phyloP scores from a whole-genome alignment of 768 basidiomycete genomes.

The Tricholoma matsutake region DNA sequence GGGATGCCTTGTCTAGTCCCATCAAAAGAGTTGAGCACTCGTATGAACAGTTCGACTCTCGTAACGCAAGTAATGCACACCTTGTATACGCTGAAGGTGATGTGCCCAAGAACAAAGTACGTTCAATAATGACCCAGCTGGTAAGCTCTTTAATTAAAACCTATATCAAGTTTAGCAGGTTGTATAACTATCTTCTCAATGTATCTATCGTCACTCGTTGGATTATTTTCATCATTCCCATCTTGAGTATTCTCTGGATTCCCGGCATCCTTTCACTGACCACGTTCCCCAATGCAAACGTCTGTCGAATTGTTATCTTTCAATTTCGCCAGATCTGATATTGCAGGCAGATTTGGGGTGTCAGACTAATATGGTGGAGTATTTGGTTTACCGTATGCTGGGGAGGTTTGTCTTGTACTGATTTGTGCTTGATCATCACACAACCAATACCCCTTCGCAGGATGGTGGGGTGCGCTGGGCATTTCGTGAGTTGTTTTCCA shows the following conservation, averaged over 20 bases:
- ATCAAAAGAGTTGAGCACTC: conserved; percentile 50
- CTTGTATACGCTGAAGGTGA: conserved; percentile 62
- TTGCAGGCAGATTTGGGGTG: conserved; percentile 48
- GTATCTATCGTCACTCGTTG: conserved; percentile 78
- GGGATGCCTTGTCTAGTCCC: conserved; percentile 47
- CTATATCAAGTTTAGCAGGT: conserved; percentile 45
- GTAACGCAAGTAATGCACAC: conserved; percentile 49
- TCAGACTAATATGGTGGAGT: conserved; percentile 73
- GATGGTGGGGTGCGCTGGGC: conserved; percentile 80
- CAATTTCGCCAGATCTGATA: neutral
- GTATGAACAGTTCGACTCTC: conserved; percentile 57
- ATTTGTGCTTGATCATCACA: neutral
- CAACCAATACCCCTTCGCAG: conserved; percentile 25
- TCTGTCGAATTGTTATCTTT: conserved; percentile 29
- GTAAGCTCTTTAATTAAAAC: conserved; percentile 1
- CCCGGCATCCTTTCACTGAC: conserved; percentile 69
- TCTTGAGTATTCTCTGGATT: conserved; percentile 66
- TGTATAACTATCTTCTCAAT: conserved; percentile 74
- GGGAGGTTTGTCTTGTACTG: conserved; percentile 47
- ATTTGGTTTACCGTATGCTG: conserved; percentile 82
- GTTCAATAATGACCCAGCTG: conserved; percentile 12
- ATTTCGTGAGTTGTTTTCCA: conserved; percentile 43
- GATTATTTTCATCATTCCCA: conserved; percentile 74
- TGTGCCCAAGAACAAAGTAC: conserved; percentile 51
- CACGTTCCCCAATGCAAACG: conserved; percentile 43